A percentile compares a stretch with the other conserved stretches of the same genome.
phyloP scores from a whole-genome alignment of 352 stramenopile genomes.

The Globisporangium sylvaticum region DNA sequence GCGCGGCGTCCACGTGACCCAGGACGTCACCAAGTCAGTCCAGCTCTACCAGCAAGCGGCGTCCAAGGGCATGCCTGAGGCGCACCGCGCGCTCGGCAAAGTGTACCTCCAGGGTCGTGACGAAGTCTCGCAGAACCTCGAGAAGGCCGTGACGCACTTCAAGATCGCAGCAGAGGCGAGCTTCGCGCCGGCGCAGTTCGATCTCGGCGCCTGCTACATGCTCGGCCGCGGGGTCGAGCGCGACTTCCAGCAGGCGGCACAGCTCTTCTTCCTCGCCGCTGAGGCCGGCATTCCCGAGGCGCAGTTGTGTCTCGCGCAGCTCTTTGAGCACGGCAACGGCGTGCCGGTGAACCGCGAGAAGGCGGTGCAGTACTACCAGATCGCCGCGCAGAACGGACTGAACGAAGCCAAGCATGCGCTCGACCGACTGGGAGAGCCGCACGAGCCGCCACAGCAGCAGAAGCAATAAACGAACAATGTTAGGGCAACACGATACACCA shows the following conservation, averaged over 20 bases:
- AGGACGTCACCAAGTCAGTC: slow-evolving; percentile 53
- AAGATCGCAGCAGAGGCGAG: slow-evolving; percentile 56
- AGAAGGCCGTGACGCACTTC: slow-evolving; percentile 51
- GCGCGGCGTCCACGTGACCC: slow-evolving; percentile 55
- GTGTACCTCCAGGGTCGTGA: slow-evolving; percentile 41
- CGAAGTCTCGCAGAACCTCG: slow-evolving; percentile 12
- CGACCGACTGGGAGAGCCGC: slow-evolving; percentile 41
- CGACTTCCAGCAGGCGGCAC: slow-evolving; percentile 48
- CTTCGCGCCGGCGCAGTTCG: slow-evolving; percentile 63
- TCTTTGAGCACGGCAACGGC: slow-evolving; percentile 64
- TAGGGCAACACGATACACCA: not conserved
- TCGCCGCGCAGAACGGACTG: slow-evolving; percentile 52
- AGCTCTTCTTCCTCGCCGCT: slow-evolving; percentile 70
- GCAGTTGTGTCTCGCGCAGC: slow-evolving; percentile 71
- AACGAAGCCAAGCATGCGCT: slow-evolving; percentile 50
- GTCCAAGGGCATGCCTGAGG: slow-evolving; percentile 63
- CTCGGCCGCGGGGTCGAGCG: slow-evolving; percentile 60
- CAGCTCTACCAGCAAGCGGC: slow-evolving; percentile 56
- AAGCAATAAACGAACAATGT: not conserved
- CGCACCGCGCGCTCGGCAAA: slow-evolving; percentile 55
- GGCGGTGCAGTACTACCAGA: slow-evolving; percentile 74
- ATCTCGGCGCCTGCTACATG: slow-evolving; percentile 77
- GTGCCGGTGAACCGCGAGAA: slow-evolving; percentile 47
- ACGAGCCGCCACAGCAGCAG: slow-evolving; percentile 23
- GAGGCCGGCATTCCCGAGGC: slow-evolving; percentile 57